A percentile compares a stretch with the other conserved stretches of the same genome.
Conservation (phyloP, 2,329 filamentous ascomycete genomes). For the Monilinia fructicola region DNA sequence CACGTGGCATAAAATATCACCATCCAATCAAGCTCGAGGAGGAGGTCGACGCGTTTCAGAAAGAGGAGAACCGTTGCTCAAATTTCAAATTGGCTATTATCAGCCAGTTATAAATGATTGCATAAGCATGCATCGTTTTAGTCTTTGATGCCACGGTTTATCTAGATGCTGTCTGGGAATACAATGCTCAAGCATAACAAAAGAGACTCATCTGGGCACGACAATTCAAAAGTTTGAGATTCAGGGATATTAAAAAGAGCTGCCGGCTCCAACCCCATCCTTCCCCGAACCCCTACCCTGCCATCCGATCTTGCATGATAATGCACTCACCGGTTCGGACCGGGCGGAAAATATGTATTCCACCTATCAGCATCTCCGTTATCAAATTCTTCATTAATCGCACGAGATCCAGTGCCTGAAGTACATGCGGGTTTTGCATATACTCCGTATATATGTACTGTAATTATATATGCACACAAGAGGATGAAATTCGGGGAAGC, state of each 20-base stretch:
- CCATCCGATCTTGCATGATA: background rate
- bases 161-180: no score
- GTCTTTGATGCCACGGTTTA: no score
- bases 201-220: no score
- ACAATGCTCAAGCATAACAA: no score
- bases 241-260: background rate
- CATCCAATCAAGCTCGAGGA: background rate
- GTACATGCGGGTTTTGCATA: background rate
- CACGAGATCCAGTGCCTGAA: background rate
- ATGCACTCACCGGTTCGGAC: background rate
- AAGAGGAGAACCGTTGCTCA: background rate
- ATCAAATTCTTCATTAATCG: background rate
- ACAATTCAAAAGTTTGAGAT: background rate
- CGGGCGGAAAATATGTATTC: background rate
- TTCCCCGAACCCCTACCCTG: conserved; percentile 1
- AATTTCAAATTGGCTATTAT: no score
- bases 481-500: background rate
- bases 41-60: background rate
- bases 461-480: background rate
- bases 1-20: background rate
- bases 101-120: no score
- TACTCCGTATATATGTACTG: no score
- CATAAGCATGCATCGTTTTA: no score
- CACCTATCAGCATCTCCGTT: background rate
- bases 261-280: background rate